Base-by-base conservation (phyloP, 768 basidiomycete species). In the Inosperma sp. region DNA sequence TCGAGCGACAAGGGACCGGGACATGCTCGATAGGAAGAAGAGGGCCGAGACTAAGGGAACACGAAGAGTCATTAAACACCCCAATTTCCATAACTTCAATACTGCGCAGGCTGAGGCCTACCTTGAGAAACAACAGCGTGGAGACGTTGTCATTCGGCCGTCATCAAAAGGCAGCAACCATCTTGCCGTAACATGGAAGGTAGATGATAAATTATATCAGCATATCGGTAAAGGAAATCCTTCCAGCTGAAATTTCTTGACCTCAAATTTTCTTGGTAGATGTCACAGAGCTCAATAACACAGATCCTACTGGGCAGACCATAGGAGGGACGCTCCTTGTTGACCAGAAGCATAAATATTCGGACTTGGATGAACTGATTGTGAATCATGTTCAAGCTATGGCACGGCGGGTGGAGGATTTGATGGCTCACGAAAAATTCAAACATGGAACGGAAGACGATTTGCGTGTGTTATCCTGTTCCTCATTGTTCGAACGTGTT, bases 161-260 rank as follows among this genome's bases (percentile, higher is more conserved):
- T 95, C 93, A 14, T 97, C 95, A 4, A 93, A 94, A 67, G 95
- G 95, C 12, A 71, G 77, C 30, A 81, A 96, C 59, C 96, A 98
- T 70, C 75, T 99, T 30, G 95, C 95, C 36, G 88, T 99, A 8
- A 99, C 96, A 0, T 99, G 96, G 96, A 99, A 98, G 70, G 93
- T 99, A 2, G 95, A 94, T 56, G 88, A 96, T 51, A 89, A 85
- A 53, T 72, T 99, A 22, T 98, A 89, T 67, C 96, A 98, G 63
- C 96, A 99, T 63, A 88, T 99, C 51, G 93, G 93, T 93, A 62
- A 44, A 86, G 23, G 39, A n/a, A 14, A 22, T 48, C 22, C 35
- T 48, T 10, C 31, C 37, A n/a, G 56, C 25, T 36, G 26, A 7
- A 1, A 36, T 33, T 49, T 16, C 10, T 16, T 30, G 39, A 17